phyloP scores from a whole-genome alignment of 1,284 basidiomycete genomes.

The Cryptococcus sp. region DNA sequence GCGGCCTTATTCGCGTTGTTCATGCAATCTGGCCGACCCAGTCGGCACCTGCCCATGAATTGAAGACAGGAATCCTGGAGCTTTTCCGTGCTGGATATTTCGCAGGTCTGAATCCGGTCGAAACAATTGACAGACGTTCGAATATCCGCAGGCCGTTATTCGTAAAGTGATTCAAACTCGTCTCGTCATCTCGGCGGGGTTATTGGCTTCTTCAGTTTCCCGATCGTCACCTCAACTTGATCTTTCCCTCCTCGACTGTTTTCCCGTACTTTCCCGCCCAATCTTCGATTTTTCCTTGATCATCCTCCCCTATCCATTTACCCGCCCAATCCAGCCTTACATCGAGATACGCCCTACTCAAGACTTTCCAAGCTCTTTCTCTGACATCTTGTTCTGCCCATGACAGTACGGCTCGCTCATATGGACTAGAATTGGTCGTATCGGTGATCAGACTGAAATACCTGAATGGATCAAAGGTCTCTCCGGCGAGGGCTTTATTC shows the following conservation, averaged over 20 bases:
- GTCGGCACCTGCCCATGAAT: too few species aligned
- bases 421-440: not conserved
- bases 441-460: constrained; percentile 16
- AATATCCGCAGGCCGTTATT: too few species aligned
- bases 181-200: too few species aligned
- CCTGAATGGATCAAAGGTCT: constrained; percentile 26
- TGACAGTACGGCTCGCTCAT: constrained; percentile 27
- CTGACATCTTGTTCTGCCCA: constrained; percentile 27
- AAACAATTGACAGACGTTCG: too few species aligned
- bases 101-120: too few species aligned
- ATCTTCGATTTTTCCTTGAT: constrained; percentile 8
- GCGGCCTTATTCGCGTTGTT: too few species aligned
- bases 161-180: too few species aligned
- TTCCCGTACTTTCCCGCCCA: constrained; percentile 16
- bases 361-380: constrained; percentile 24
- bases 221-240: constrained; percentile 21
- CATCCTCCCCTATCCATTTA: not conserved
- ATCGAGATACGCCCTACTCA: constrained; percentile 29
- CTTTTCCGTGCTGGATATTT: too few species aligned
- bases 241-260: constrained; percentile 16
- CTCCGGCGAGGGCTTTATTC: constrained; percentile 14
- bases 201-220: too few species aligned
- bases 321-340: constrained; percentile 21
- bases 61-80: too few species aligned
- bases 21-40: too few species aligned